Evolutionary conservation across 176 grass and related monocot genomes (phyloP), one percentile per base, ranked within the genome.

Genomic region (Ensete glaucum): DNA sequence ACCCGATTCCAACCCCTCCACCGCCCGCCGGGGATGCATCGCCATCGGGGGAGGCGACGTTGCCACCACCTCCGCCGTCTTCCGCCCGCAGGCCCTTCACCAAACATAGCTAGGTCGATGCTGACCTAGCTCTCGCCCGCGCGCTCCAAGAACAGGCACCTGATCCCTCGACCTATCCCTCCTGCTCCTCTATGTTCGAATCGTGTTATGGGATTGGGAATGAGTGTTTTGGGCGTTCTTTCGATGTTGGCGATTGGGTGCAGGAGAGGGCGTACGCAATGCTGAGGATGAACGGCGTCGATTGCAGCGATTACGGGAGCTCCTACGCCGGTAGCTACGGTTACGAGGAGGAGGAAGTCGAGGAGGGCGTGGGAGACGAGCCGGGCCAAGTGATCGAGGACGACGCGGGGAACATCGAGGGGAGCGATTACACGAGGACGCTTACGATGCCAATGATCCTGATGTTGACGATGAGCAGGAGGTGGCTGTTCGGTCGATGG

Each of bases 201-300:
- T 8, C 23, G 7, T 48, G 50, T 7, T 10, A 14, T 11, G 34
- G 16, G 76, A 27, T 27, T 60, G 29, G 12, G 29, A 1, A 20
- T 23, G 6, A 20, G 77, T 54, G 54, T 29, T 62, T 72, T 51
- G 9, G 16, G 12, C 21, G 21, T 17, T 21, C 2, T 26, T 87
- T 81, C 66, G 67, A 77, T 84, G 67, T 57, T 78, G 72, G 73
- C 24, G 53, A 14, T 54, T 64, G 10, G 13, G 50, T 72, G 65
- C 90, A 96, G 93, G 89, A 96, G 80, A 85, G 93, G 84, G 90
- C 93, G 49, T 96, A 92, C 75, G 88, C 90, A 89, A 87, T 96
- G 93, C 85, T 96, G 9, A 64, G 82, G 87, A 55, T 55, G 53
- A 85, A 81, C 62, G 86, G 71, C 48, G 83, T 85, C 49, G 87